Base-by-base conservation (phyloP, 2,329 filamentous ascomycete genomes). In the Colletotrichum lupini region DNA sequence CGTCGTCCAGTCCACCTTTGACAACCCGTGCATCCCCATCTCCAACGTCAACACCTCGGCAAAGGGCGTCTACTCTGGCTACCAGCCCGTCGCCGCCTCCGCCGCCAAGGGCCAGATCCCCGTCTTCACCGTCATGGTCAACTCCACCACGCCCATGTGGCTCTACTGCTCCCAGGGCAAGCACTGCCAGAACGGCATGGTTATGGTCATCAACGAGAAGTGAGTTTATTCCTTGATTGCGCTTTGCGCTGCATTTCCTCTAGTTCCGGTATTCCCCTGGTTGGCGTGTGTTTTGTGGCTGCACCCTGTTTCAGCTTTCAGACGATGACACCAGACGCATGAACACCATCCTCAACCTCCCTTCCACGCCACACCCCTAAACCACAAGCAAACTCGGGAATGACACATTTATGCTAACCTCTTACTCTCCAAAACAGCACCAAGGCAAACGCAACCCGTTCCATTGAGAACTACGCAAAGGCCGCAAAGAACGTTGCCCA, bases 111-210 rank as follows among this genome's bases (percentile, higher is more conserved):
- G 85, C 77, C 83, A 85, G 80, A 87, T 91, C 73, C 90, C 93
- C 32, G 92, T 92, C 67, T 97, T 92, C 83, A 94, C 92, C 72
- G 85, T 96, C 78, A 87, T 87, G 81, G 85, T 97, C 81, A 92
- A 91, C 79, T 87, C 91, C 81, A 89, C 87, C 57, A 92, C 88
- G 68, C 94, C 94, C 35, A 86, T 95, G 76, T 97, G 94, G 93
- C 84, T 94, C 76, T 96, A 93, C 87, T 96, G 94, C 84, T 91
- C 90, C 35, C 92, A 95, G 82, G 91, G 81, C 58, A 89, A 87
- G 79, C 94, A 97, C 84, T 97, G 94, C 83, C 89, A 95, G 82
- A 84, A 80, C 60, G 93, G 93, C 74, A 95, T 95, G 92, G 87
- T 89, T 70, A 92, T 94, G 85, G 92, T 94, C 37, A 91, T 95